phyloP scores from a whole-genome alignment of 495 filamentous ascomycete genomes.

The Beverwykella pulmonaria region DNA sequence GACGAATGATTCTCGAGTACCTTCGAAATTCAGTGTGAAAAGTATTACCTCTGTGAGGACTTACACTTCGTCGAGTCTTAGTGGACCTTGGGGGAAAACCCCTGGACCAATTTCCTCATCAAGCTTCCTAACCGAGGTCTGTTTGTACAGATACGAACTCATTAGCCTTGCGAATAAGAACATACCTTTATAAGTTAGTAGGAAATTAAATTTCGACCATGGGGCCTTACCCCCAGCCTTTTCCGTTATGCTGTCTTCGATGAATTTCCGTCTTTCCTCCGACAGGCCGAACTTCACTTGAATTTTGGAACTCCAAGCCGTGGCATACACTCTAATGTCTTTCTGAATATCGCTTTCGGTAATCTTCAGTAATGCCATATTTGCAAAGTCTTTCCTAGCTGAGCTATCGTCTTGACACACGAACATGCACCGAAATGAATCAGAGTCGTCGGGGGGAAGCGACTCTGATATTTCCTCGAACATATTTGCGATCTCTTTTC shows the following conservation, averaged over 20 bases:
- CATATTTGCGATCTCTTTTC: slow-evolving; percentile 31
- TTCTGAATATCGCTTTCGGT: slow-evolving; percentile 39
- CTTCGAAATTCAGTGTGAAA: slow-evolving; percentile 49
- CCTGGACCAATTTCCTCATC: slow-evolving; percentile 41
- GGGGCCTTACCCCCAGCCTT: background rate
- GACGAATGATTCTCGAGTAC: slow-evolving; percentile 41
- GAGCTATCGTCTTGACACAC: slow-evolving; percentile 47
- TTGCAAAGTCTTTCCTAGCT: slow-evolving; percentile 12
- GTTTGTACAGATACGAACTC: slow-evolving; percentile 46
- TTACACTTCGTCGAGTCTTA: slow-evolving; percentile 52
- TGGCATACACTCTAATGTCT: slow-evolving; percentile 11
- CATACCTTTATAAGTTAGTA: no score
- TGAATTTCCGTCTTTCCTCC: background rate
- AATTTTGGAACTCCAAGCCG: background rate
- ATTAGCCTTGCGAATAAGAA: slow-evolving; percentile 53
- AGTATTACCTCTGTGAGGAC: slow-evolving; percentile 33
- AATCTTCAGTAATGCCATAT: slow-evolving; percentile 28
- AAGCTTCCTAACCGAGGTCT: slow-evolving; percentile 39
- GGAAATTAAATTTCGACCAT: background rate
- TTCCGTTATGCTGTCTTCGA: slow-evolving; percentile 8
- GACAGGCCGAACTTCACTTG: background rate
- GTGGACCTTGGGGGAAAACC: slow-evolving; percentile 43
- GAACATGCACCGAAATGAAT: slow-evolving; percentile 43
- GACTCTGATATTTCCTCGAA: slow-evolving; percentile 33
- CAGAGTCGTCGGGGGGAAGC: background rate